Conservation (phyloP, 2,329 filamentous ascomycete genomes). For the Leptosphaerulina australis region DNA sequence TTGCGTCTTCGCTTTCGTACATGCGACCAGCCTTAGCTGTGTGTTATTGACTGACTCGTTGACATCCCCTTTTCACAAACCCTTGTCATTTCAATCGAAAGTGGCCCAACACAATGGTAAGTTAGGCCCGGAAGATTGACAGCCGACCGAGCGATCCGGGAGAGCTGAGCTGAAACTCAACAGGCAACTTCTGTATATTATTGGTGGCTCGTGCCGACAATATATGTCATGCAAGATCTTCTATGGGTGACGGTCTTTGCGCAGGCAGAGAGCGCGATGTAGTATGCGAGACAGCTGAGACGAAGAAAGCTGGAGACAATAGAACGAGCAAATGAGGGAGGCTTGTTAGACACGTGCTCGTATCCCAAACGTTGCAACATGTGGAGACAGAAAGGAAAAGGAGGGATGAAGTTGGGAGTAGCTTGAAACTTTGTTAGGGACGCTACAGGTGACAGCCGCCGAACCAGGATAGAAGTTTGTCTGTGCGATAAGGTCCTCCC, state of each 20-base stretch:
- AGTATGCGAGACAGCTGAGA: not conserved
- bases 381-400: constrained; percentile 12
- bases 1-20: not conserved
- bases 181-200: not conserved
- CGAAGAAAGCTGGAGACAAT: constrained; percentile 1
- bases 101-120: constrained; percentile 17
- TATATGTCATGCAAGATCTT: not conserved
- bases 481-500: constrained; percentile 23
- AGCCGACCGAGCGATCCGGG: constrained; percentile 13
- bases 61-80: constrained; percentile 3
- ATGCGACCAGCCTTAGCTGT: constrained; percentile 3
- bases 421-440: constrained; percentile 5
- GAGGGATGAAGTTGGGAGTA: not conserved
- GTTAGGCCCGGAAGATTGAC: constrained; percentile 14
- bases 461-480: constrained; percentile 6
- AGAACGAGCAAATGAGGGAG: not conserved
- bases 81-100: not conserved
- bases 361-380: constrained; percentile 14
- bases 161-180: constrained; percentile 6
- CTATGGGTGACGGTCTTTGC: constrained; percentile 1
- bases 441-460: constrained; percentile 16
- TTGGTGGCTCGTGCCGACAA: constrained; percentile 7
- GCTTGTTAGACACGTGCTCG: constrained; percentile 5
- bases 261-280: constrained; percentile 8
- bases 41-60: constrained; percentile 8